Conservation (phyloP, 805 yeast genomes). For the Candida chilensis region DNA sequence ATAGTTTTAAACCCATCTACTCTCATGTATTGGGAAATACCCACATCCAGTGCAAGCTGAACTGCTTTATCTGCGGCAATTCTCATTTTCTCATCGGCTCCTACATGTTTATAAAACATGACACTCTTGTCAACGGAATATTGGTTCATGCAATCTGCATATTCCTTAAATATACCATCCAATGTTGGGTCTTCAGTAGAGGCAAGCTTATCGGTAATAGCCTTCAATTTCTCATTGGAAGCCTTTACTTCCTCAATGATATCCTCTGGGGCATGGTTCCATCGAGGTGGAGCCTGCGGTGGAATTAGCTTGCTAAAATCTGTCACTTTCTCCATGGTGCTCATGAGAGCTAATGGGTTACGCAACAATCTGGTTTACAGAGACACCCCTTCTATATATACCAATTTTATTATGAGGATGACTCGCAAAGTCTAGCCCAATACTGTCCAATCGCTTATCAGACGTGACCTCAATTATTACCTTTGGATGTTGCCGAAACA, state of each 20-base stretch:
- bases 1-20: slow-evolving; percentile 56
- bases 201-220: slow-evolving; percentile 46
- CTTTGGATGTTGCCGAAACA: too few species aligned
- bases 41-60: slow-evolving; percentile 41
- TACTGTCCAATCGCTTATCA: too few species aligned
- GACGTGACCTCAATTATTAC: too few species aligned
- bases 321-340: too few species aligned
- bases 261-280: slow-evolving; percentile 52
- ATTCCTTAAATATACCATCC: slow-evolving; percentile 46
- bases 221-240: slow-evolving; percentile 17
- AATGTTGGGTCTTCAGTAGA: slow-evolving; percentile 37
- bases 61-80: slow-evolving; percentile 64
- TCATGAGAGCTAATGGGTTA: too few species aligned
- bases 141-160: slow-evolving; percentile 26
- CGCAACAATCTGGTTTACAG: too few species aligned
- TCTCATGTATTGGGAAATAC: slow-evolving; percentile 61
- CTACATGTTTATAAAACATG: slow-evolving; percentile 63
- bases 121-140: slow-evolving; percentile 19
- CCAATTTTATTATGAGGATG: too few species aligned
- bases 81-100: slow-evolving; percentile 53
- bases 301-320: slow-evolving; percentile 6
- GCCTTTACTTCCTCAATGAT: slow-evolving; percentile 29
- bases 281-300: slow-evolving; percentile 37
- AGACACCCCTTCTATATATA: too few species aligned
- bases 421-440: too few species aligned